These are phyloP conservation scores for Debaryomyces prosopidis DNA, from an alignment of 805 yeast species.

Conservation along the genomic window DNA sequence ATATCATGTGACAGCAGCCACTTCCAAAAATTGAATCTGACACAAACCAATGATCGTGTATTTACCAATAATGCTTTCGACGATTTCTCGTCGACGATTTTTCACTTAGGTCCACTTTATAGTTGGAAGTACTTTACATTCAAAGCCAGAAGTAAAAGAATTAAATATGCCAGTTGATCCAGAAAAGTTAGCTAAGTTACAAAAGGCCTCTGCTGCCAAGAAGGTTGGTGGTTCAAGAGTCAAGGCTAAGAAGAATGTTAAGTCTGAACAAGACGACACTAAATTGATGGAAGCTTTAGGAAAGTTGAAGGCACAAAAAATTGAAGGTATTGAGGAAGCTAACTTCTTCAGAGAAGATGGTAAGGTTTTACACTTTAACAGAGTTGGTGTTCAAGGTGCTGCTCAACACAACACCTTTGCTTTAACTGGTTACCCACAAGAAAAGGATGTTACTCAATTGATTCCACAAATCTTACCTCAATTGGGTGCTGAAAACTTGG, in stretches of 20 bases:
- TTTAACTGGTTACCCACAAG: constrained; percentile 92
- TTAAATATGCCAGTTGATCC: constrained; percentile 80
- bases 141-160: constrained; percentile 9
- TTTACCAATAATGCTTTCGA: neutral
- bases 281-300: constrained; percentile 86
- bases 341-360: constrained; percentile 98
- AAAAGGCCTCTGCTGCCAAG: constrained; percentile 69
- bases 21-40: neutral
- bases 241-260: constrained; percentile 76
- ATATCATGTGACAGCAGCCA: neutral
- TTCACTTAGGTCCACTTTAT: constrained; percentile 5
- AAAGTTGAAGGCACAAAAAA: constrained; percentile 85
- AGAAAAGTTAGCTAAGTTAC: constrained; percentile 90
- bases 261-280: constrained; percentile 82
- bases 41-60: neutral
- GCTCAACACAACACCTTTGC: constrained; percentile 89
- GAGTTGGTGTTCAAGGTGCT: constrained; percentile 95
- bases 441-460: constrained; percentile 87
- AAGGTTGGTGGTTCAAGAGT: constrained; percentile 88
- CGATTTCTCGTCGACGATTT: constrained; percentile 16
- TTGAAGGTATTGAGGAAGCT: constrained; percentile 93
- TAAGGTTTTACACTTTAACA: constrained; percentile 90
- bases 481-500: constrained; percentile 93
- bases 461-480: constrained; percentile 94
- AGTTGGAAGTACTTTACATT: constrained; percentile 1